phyloP scores from a whole-genome alignment of 2,329 filamentous ascomycete species.

The Dactylonectria estremocensis region DNA sequence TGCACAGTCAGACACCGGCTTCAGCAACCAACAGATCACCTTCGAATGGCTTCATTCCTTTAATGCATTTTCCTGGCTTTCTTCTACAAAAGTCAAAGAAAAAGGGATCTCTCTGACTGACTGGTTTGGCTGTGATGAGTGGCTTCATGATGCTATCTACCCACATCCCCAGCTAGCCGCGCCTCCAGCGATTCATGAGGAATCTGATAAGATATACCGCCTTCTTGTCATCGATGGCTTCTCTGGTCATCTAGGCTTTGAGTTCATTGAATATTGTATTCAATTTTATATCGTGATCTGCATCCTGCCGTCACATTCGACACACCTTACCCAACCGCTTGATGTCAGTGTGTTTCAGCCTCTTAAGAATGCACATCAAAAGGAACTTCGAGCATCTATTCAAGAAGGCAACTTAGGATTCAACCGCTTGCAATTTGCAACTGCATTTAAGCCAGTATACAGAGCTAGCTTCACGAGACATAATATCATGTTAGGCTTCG shows the following conservation, averaged over 20 bases:
- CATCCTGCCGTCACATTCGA: neutral
- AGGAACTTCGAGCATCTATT: conserved; percentile 1
- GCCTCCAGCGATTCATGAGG: neutral
- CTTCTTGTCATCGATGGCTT: conserved; percentile 2
- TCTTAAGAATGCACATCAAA: conserved; percentile 1
- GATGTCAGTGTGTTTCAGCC: neutral
- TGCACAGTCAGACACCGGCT: conserved; percentile 16
- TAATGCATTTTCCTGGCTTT: conserved; percentile 3
- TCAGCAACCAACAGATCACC: conserved; percentile 10
- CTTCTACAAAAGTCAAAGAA: conserved; percentile 1
- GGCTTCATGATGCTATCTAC: neutral
- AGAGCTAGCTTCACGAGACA: neutral
- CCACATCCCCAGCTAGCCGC: neutral
- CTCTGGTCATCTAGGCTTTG: neutral
- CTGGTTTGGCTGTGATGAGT: conserved; percentile 18
- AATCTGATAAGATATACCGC: neutral
- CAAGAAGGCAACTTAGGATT: conserved; percentile 2
- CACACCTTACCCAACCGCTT: neutral
- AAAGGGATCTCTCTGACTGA: neutral
- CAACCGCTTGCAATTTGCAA: neutral
- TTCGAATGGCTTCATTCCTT: conserved; percentile 10
- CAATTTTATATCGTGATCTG: neutral
- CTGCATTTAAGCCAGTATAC: neutral
- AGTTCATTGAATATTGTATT: neutral
- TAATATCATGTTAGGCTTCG: conserved; percentile 1